Evolutionary conservation across 2,329 filamentous ascomycete species (phyloP), one percentile per base, ranked within the genome.

Genomic region (Huntiella moniliformis): DNA sequence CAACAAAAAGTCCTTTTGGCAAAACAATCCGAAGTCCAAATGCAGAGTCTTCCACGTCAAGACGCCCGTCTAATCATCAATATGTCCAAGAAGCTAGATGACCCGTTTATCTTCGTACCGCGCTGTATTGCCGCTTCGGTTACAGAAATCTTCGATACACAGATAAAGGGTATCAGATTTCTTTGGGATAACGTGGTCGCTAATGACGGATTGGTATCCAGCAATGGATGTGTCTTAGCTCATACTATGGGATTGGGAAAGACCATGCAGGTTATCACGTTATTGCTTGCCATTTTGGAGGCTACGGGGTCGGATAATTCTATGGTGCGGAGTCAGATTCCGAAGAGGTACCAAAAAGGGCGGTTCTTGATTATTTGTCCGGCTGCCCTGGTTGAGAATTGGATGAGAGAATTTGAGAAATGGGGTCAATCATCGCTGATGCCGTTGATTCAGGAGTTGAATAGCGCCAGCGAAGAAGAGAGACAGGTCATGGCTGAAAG

Each of bases 161-260:
- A 95, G 56, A 67, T 92, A 40, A 67, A 74, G 1, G 87, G 87
- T 1, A 74, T 94, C 15, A 77, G 79, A 8, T 94, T 94, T 60
- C 73, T 95, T 66, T 95, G 87, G 85, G 77, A 85, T 53, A 80
- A 88, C 52, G 65, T 94, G 38, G 73, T 88, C 4, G 67, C 70
- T 31, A 70, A 64, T 1, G 63, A 67, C 3, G 63, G 65, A 4
- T 17, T 43, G 7, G 39, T 44, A 13, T 49, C 47, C 4, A 67
- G 69, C 13, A 77, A 86, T 58, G 86, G 86, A 2, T 92, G 83
- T 56, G 67, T 93, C 10, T 67, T 94, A 15, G 82, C 86, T 4
- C 86, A 94, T 58, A 84, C 82, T 0, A 94, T 94, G 86, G 87
- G 87, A 1, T 63, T 94, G 2, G 86, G 86, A 12, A 95, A 94